phyloP scores from a whole-genome alignment of 1,284 basidiomycete genomes.

The Pholiota adiposa region DNA sequence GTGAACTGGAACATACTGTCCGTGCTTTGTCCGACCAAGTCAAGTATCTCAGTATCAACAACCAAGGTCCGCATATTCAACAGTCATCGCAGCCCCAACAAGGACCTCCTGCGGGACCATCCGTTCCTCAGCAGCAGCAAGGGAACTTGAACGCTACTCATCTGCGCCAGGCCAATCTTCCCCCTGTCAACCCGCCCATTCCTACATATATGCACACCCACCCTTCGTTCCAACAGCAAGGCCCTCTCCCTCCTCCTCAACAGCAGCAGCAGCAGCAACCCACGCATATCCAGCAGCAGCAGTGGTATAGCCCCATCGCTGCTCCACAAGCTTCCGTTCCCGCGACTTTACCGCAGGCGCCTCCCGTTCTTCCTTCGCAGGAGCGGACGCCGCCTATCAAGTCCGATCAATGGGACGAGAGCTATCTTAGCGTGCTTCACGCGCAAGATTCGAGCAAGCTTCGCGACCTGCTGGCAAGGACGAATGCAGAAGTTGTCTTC shows the following conservation, averaged over 20 bases:
- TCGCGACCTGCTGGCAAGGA: constrained; percentile 70
- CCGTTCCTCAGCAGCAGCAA: constrained; percentile 35
- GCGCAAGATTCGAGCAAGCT: constrained; percentile 74
- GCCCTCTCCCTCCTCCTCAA: constrained; percentile 29
- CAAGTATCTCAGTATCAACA: constrained; percentile 71
- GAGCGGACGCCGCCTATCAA: constrained; percentile 62
- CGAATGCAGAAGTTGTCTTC: constrained; percentile 79
- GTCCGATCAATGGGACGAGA: constrained; percentile 80
- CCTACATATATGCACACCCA: constrained; percentile 38
- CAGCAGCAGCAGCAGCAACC: constrained; percentile 41
- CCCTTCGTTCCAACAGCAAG: constrained; percentile 34
- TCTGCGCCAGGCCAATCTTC: constrained; percentile 47
- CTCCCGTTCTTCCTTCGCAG: constrained; percentile 38
- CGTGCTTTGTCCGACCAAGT: constrained; percentile 76
- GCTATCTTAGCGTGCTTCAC: constrained; percentile 73
- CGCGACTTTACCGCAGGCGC: constrained; percentile 69
- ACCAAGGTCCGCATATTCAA: constrained; percentile 42
- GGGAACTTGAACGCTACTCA: constrained; percentile 37
- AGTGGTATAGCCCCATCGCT: constrained; percentile 68
- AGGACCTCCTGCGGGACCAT: constrained; percentile 41
- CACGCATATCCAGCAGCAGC: constrained; percentile 44
- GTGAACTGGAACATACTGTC: constrained; percentile 78
- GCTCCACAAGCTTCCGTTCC: constrained; percentile 80
- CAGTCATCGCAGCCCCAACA: constrained; percentile 52
- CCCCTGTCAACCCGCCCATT: constrained; percentile 43